Conservation (phyloP, 2,329 filamentous ascomycete genomes). For the Penicillium sp. region DNA sequence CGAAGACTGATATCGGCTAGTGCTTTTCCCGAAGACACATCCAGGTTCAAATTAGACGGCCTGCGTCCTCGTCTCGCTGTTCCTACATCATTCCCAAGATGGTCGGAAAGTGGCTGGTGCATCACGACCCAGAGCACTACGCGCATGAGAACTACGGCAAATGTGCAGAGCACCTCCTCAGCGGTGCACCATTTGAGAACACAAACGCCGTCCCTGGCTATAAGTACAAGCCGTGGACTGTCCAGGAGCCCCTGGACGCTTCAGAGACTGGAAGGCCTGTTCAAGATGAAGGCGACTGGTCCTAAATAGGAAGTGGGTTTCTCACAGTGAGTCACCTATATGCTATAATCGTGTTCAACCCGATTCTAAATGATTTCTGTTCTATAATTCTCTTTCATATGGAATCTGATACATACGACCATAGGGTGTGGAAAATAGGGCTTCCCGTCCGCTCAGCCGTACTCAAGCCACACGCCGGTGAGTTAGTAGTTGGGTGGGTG, state of each 20-base stretch:
- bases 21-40: no score
- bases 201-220: not conserved
- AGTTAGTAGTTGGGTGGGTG: no score
- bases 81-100: not conserved
- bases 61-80: no score
- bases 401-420: no score
- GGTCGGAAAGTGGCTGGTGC: not conserved
- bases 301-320: not conserved
- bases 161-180: not conserved
- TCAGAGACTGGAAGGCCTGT: not conserved
- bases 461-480: no score
- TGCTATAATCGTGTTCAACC: no score
- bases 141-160: not conserved
- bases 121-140: not conserved
- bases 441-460: not conserved
- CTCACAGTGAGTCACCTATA: not conserved
- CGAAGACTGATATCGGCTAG: no score
- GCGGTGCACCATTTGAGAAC: not conserved
- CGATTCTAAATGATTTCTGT: no score
- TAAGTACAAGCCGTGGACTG: not conserved
- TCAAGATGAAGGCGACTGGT: not conserved
- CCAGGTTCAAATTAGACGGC: no score
- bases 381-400: no score
- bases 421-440: no score
- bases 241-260: not conserved